phyloP scores from a whole-genome alignment of 2,329 filamentous ascomycete species.

The Cordyceps pruinosa region DNA sequence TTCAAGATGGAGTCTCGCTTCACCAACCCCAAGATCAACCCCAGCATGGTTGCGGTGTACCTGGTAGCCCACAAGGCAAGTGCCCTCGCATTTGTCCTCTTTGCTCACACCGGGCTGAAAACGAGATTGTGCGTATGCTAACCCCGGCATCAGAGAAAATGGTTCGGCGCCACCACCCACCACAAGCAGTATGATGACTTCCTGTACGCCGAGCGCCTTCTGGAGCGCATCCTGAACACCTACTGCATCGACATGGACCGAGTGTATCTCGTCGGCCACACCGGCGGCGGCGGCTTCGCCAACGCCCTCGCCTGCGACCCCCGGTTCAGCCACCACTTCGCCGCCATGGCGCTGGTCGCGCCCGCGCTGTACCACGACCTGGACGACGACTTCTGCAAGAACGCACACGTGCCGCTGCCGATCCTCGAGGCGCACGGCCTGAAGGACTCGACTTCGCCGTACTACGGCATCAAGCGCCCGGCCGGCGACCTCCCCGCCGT shows the following conservation, averaged over 20 bases:
- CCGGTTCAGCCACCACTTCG: constrained; percentile 27
- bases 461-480: constrained; percentile 26
- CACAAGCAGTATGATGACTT: constrained; percentile 31
- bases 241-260: constrained; percentile 30
- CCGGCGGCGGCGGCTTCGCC: constrained; percentile 35
- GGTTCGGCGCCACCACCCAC: constrained; percentile 28
- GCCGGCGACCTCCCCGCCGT: not conserved
- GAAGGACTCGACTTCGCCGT: constrained; percentile 36
- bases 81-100: too few relatives aligned
- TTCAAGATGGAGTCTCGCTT: not conserved
- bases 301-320: constrained; percentile 32
- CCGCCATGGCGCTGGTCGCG: constrained; percentile 31
- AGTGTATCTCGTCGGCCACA: constrained; percentile 32
- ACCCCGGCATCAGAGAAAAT: constrained; percentile 24
- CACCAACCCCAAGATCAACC: not conserved
- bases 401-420: constrained; percentile 29
- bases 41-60: constrained; percentile 30
- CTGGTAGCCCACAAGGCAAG: constrained; percentile 32
- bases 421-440: constrained; percentile 43
- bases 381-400: constrained; percentile 25
- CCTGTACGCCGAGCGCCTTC: constrained; percentile 32
- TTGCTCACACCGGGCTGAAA: too few relatives aligned
- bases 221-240: constrained; percentile 27
- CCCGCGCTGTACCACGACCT: constrained; percentile 12
- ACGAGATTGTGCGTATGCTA: not conserved